A percentile compares a stretch with the other conserved stretches of the same genome.
Conservation (phyloP, 371 early-diverging fungal species). For the Mucor racemosus region DNA sequence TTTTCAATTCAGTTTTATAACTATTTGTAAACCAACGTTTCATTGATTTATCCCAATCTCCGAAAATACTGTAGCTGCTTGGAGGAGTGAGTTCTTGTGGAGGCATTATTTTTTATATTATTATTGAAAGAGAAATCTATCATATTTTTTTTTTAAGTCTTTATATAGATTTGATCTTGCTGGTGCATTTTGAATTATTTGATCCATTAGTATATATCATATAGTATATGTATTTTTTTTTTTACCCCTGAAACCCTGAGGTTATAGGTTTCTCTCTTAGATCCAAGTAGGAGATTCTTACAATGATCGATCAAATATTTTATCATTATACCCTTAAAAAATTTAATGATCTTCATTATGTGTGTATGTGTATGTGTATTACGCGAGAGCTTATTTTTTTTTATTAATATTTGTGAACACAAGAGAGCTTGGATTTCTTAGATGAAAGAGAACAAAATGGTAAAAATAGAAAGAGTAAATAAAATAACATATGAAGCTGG, state of each 20-base stretch:
- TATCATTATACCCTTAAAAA: not conserved
- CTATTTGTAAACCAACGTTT: conserved; percentile 11
- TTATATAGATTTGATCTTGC: not conserved
- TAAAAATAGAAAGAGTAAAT: not conserved
- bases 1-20: conserved; percentile 4
- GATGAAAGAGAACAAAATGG: not conserved
- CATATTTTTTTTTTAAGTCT: not conserved
- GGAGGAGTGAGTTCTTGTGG: not conserved
- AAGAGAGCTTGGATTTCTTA: not conserved
- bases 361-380: not conserved
- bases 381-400: no score
- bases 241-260: not conserved
- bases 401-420: not conserved
- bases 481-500: not conserved
- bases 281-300: not conserved
- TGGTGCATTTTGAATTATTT: conserved; percentile 1
- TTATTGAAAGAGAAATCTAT: not conserved
- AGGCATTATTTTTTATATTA: not conserved
- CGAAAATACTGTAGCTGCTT: not conserved
- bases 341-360: conserved; percentile 3
- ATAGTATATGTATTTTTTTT: not conserved
- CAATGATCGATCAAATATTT: not conserved
- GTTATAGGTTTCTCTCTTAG: not conserved
- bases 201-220: not conserved
- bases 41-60: conserved; percentile 5